phyloP scores from a whole-genome alignment of 192 early-diverging fungal genomes.

The Linnemannia elongata region DNA sequence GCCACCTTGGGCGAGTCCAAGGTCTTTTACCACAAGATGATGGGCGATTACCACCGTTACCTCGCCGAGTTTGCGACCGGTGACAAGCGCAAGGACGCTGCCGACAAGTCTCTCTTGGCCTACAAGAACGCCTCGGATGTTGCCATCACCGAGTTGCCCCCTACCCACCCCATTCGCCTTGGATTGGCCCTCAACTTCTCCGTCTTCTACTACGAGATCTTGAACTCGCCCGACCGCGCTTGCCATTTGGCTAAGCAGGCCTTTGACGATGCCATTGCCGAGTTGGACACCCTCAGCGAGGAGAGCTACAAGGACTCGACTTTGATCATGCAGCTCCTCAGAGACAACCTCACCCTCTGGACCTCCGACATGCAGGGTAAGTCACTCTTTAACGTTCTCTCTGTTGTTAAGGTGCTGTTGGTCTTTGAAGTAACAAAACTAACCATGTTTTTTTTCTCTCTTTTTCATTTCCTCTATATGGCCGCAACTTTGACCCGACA shows the following conservation, averaged over 20 bases:
- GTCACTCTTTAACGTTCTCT: not conserved
- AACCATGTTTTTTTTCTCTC: not conserved
- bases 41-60: constrained; percentile 99
- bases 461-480: not conserved
- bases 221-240: constrained; percentile 96
- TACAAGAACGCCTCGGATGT: constrained; percentile 97
- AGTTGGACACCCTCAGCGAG: constrained; percentile 96
- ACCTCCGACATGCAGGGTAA: constrained; percentile 95
- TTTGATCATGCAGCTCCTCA: constrained; percentile 97
- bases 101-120: constrained; percentile 86
- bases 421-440: not conserved
- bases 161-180: constrained; percentile 96
- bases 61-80: constrained; percentile 95
- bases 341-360: constrained; percentile 99
- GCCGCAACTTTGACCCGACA: not conserved
- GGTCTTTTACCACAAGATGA: constrained; percentile 99
- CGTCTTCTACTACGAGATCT: constrained; percentile 98
- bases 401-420: not conserved
- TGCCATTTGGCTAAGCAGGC: constrained; percentile 93
- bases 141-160: constrained; percentile 92
- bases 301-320: constrained; percentile 99
- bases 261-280: constrained; percentile 98
- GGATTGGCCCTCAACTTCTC: constrained; percentile 98
- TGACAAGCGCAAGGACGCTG: constrained; percentile 86
- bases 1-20: constrained; percentile 96